A percentile compares a stretch with the other conserved stretches of the same genome.
Evolutionary conservation across 768 basidiomycete genomes (phyloP).

Genomic region (Termitomyces titanicus): DNA sequence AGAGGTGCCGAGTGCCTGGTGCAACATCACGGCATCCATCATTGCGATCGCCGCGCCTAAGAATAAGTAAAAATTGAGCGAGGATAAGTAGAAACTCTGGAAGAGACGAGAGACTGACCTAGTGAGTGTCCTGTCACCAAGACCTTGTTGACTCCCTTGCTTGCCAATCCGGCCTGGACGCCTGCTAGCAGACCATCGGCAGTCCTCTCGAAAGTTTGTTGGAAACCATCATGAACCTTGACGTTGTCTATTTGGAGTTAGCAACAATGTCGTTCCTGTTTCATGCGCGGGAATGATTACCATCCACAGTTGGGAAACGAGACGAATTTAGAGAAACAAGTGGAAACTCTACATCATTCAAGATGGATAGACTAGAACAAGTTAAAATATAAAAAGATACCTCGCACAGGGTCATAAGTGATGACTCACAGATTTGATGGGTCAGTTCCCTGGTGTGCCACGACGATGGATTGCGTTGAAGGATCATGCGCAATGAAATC

Average conservation of each 20-base stretch:
- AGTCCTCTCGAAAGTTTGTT: constrained; percentile 33
- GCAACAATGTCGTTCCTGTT: background rate
- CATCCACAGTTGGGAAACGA: constrained; percentile 23
- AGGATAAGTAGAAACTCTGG: background rate
- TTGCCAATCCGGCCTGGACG: constrained; percentile 26
- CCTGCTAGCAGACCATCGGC: constrained; percentile 29
- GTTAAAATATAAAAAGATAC: background rate
- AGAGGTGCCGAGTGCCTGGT: constrained; percentile 29
- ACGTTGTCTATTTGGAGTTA: constrained; percentile 21
- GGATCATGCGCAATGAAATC: constrained; percentile 36
- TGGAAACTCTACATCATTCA: constrained; percentile 31
- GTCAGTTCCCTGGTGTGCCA: constrained; percentile 40
- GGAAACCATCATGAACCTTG: constrained; percentile 37
- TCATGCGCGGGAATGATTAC: constrained; percentile 12
- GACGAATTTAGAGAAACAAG: constrained; percentile 26
- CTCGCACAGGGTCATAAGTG: background rate
- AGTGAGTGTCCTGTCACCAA: constrained; percentile 38
- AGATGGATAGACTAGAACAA: constrained; percentile 25
- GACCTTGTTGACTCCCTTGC: constrained; percentile 27
- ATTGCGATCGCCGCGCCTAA: constrained; percentile 41
- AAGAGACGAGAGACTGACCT: constrained; percentile 20
- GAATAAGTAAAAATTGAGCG: background rate
- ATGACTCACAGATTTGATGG: constrained; percentile 23
- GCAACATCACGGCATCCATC: constrained; percentile 40
- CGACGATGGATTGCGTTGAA: constrained; percentile 28